Base-by-base conservation (phyloP, 2,329 filamentous ascomycete genomes). In the Dichotomopilus funicola region DNA sequence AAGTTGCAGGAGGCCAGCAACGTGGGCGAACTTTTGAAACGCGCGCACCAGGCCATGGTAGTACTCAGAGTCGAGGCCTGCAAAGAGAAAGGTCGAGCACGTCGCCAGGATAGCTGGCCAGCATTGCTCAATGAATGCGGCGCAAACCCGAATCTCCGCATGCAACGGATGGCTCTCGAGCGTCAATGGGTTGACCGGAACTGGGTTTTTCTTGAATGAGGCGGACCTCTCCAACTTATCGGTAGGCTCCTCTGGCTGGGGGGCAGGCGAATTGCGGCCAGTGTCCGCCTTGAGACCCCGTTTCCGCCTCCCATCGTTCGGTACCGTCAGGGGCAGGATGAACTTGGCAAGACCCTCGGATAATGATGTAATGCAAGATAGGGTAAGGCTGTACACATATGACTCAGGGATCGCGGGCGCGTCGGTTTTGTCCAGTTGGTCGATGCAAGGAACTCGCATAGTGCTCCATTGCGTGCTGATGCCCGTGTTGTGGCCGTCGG, bases 31-130 rank as follows among this genome's bases (percentile, higher is more conserved):
- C 61, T 95, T 91, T 65, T 99, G 94, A 63, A 97, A 95, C 0
- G 92, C 89, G 62, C 94, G 83, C 31, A 99, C 92, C 1, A 99
- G 76, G 8, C 87, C 84, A 62, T 96, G 91, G 65, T 97, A 99
- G 64, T 94, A 96, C 52, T 96, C 91, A 1, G 89, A 87, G 67
- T 99, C 94, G 4, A 99, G 75, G 0, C 92, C 85, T 35, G 94
- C 89, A 67, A 95, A 95, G 13, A 99, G 74, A 67, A 97, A 99
- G 0, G 92, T 96, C 0, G 94, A 99, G 64, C 91, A 96, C 1
- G 91, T 94, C 1, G 94, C 92, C 49, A 99, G 80, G 41, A 97
- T 86, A 10, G 94, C 94, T 47, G 94, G 94, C 94, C 94, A 99
- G 69, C 92, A 97, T 62, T 89, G 81, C 4, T 95, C 89, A 31